Evolutionary conservation across 192 early-diverging fungal species (phyloP).

Genomic region (Umbelopsis isabellina): DNA sequence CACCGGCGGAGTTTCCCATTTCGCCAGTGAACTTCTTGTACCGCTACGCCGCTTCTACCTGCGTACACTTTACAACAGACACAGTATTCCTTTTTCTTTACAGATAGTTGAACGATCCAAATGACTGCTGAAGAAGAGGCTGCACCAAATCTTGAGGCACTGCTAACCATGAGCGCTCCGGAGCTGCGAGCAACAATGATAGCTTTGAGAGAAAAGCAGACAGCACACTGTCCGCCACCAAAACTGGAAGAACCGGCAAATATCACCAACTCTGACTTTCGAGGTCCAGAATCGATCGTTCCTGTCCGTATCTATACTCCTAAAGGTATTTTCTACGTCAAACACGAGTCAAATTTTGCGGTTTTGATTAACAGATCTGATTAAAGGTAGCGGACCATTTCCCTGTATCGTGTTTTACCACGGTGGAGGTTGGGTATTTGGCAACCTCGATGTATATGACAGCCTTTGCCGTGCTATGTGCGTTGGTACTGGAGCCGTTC

Average conservation of each 20-base stretch:
- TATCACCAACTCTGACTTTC: background rate
- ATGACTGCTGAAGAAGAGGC: too few relatives aligned
- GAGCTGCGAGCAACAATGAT: background rate
- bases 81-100: too few relatives aligned
- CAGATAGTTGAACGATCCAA: too few relatives aligned
- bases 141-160: too few relatives aligned
- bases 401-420: background rate
- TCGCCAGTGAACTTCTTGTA: too few relatives aligned
- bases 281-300: background rate
- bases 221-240: background rate
- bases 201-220: background rate
- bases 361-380: background rate
- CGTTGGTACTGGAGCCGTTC: constrained; percentile 37
- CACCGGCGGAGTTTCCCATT: too few relatives aligned
- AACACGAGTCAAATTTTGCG: background rate
- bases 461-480: background rate
- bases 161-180: background rate
- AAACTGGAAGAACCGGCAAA: background rate
- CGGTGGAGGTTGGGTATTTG: background rate
- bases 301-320: constrained; percentile 9
- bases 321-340: background rate
- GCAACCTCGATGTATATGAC: background rate
- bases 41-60: too few relatives aligned
- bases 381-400: background rate
- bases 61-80: too few relatives aligned